These are phyloP conservation scores for Puccinia brachypodii DNA, from an alignment of 1,284 basidiomycete genomes.

Conservation along the genomic window DNA sequence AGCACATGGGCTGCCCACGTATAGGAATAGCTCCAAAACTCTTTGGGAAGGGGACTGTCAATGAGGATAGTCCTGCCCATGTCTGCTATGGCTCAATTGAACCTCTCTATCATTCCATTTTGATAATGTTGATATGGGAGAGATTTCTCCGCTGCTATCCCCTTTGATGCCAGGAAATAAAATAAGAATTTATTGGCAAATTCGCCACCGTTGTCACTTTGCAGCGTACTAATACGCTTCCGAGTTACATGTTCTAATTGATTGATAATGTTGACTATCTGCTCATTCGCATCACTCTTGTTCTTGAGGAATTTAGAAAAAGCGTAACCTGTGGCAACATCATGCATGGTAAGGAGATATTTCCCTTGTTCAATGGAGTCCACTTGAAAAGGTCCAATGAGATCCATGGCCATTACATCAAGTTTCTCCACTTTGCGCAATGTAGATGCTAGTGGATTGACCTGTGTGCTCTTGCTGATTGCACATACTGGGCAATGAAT, in stretches of 20 bases:
- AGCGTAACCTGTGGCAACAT: not conserved
- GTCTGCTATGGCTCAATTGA: not conserved
- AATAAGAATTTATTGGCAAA: not conserved
- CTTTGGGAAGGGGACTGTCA: not conserved
- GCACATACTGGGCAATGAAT: not conserved
- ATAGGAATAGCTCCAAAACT: not conserved
- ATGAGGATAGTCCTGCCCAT: not conserved
- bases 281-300: not conserved
- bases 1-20: not conserved
- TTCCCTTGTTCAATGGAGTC: not conserved
- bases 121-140: conserved; percentile 2
- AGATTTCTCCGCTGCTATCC: not conserved
- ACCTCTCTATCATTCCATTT: not conserved
- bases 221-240: not conserved
- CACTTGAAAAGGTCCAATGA: not conserved
- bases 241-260: not conserved
- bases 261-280: not conserved
- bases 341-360: not conserved
- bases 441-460: not conserved
- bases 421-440: not conserved
- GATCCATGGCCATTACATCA: not conserved
- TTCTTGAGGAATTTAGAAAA: not conserved
- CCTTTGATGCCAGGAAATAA: not conserved
- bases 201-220: not conserved
- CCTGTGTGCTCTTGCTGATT: not conserved